These are phyloP conservation scores for Hypoxylon sp. DNA, from an alignment of 2,329 filamentous ascomycete species.

Conservation along the genomic window DNA sequence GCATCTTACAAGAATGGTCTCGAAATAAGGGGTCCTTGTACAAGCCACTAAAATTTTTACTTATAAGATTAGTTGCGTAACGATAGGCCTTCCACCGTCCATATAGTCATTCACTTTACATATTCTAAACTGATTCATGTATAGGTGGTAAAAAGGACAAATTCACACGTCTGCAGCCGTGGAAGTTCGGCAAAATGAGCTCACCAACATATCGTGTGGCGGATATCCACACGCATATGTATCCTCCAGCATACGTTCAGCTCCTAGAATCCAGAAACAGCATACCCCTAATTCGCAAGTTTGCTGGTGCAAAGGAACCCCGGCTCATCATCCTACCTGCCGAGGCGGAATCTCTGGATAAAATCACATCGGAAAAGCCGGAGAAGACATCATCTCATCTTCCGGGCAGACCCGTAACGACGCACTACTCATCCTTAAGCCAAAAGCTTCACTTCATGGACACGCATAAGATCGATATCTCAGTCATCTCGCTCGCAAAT, in stretches of 20 bases:
- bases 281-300: slow-evolving; percentile 80
- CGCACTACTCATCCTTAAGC: slow-evolving; percentile 84
- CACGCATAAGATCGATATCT: slow-evolving; percentile 83
- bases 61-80: not conserved
- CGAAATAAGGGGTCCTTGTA: slow-evolving; percentile 1
- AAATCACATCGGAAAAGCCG: slow-evolving; percentile 64
- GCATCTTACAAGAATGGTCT: not conserved
- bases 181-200: slow-evolving; percentile 52
- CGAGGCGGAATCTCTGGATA: slow-evolving; percentile 63
- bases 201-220: slow-evolving; percentile 64
- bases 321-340: slow-evolving; percentile 76
- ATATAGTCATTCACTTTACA: not conserved
- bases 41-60: not conserved
- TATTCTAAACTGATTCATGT: not conserved
- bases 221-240: slow-evolving; percentile 80
- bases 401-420: slow-evolving; percentile 85
- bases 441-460: slow-evolving; percentile 92
- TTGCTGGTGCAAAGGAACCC: slow-evolving; percentile 69
- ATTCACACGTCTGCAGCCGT: not conserved
- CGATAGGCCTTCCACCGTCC: not conserved
- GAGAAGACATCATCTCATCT: slow-evolving; percentile 63
- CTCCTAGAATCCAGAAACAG: slow-evolving; percentile 71
- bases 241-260: slow-evolving; percentile 74
- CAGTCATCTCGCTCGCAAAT: slow-evolving; percentile 90
- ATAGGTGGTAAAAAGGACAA: not conserved